Conservation (phyloP, 768 basidiomycete genomes). For the Hortiboletus campestris region DNA sequence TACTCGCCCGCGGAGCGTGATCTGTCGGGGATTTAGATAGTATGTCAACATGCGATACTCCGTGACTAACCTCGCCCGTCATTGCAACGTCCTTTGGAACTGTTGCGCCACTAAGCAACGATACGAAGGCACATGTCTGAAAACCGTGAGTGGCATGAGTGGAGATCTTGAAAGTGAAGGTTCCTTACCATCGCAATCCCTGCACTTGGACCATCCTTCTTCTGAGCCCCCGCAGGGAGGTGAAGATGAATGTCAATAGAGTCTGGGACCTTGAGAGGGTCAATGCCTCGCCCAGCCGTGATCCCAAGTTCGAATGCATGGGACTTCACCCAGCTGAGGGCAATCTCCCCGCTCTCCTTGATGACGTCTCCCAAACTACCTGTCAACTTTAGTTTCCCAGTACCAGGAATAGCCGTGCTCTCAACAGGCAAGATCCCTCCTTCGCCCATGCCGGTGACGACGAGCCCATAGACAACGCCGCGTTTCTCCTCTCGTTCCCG, state of each 20-base stretch:
- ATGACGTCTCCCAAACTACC: conserved; percentile 89
- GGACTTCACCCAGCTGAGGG: conserved; percentile 89
- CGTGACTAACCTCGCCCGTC: conserved; percentile 74
- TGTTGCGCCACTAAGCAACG: conserved; percentile 72
- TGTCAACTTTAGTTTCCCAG: conserved; percentile 71
- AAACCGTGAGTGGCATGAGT: conserved; percentile 1
- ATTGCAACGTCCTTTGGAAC: conserved; percentile 76
- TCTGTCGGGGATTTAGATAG: conserved; percentile 36
- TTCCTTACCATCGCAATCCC: conserved; percentile 78
- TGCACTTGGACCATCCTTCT: conserved; percentile 92
- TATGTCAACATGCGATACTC: background rate
- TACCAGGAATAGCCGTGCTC: conserved; percentile 74
- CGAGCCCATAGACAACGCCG: conserved; percentile 82
- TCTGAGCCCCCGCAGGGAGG: conserved; percentile 85
- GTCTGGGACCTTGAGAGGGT: conserved; percentile 72
- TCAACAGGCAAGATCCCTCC: conserved; percentile 86
- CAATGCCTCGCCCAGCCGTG: conserved; percentile 64
- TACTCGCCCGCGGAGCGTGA: conserved; percentile 80
- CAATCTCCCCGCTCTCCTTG: conserved; percentile 87
- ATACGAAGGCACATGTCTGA: conserved; percentile 82
- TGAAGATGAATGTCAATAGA: conserved; percentile 85
- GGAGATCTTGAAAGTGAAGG: background rate
- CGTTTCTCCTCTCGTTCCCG: conserved; percentile 68
- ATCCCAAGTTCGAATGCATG: conserved; percentile 79
- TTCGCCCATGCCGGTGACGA: conserved; percentile 86